Percentiles rank a stretch among this genome's conserved stretches.
phyloP scores from a whole-genome alignment of 495 filamentous ascomycete genomes.

The Letharia lupina region DNA sequence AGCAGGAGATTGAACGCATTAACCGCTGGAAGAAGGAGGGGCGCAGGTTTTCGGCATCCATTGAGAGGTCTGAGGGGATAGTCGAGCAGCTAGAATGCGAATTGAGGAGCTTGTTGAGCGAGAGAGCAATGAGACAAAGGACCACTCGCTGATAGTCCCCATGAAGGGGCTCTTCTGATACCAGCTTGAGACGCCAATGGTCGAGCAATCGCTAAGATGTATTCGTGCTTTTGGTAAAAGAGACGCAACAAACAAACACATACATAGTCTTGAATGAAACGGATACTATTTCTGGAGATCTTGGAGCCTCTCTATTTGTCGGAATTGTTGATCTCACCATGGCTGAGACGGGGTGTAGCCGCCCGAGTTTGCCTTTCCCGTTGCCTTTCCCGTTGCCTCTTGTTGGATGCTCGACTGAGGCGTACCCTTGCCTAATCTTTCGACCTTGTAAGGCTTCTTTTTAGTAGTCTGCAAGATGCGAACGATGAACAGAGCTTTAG shows the following conservation, averaged over 20 bases:
- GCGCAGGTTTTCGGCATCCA: conserved; percentile 63
- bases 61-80: conserved; percentile 62
- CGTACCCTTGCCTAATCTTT: conserved; percentile 9
- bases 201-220: conserved; percentile 3
- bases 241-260: conserved; percentile 7
- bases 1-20: conserved; percentile 68
- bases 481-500: neutral
- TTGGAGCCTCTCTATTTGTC: conserved; percentile 20
- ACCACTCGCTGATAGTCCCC: conserved; percentile 12
- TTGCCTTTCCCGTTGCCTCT: neutral
- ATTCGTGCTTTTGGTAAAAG: conserved; percentile 6
- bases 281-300: conserved; percentile 19
- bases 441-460: neutral
- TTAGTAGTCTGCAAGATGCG: too few relatives aligned
- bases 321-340: conserved; percentile 12
- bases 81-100: conserved; percentile 55
- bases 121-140: conserved; percentile 31
- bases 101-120: conserved; percentile 46
- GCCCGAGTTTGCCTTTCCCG: conserved; percentile 18
- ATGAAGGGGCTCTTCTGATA: conserved; percentile 5
- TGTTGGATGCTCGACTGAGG: conserved; percentile 4
- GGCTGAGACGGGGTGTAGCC: conserved; percentile 24
- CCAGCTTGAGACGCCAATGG: conserved; percentile 7
- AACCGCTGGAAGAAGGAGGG: conserved; percentile 70
- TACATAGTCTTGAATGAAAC: conserved; percentile 17